A percentile compares a stretch with the other conserved stretches of the same genome.
Conservation (phyloP, 345 rosid genomes). For the Eucalyptus marginata region DNA sequence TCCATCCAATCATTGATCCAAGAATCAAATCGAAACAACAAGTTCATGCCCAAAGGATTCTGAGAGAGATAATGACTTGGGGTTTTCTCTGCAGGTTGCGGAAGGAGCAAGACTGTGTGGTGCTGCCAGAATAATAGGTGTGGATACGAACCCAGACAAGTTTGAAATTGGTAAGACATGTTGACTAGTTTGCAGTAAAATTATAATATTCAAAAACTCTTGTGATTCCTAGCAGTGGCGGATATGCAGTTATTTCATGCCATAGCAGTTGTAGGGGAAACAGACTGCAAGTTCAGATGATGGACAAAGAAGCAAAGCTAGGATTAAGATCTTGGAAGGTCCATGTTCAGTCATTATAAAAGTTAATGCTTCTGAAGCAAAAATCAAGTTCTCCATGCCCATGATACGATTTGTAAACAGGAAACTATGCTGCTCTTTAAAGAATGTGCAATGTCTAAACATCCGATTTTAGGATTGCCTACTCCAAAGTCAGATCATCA, state of each 20-base stretch:
- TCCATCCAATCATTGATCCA: not conserved
- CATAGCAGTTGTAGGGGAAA: not conserved
- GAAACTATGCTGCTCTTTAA: not conserved
- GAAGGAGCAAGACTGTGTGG: slow-evolving; percentile 79
- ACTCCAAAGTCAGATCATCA: not conserved
- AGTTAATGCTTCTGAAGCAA: not conserved
- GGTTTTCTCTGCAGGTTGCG: slow-evolving; percentile 40
- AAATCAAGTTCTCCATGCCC: not conserved
- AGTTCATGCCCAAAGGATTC: not conserved
- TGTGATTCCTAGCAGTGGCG: not conserved
- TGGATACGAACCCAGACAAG: slow-evolving; percentile 56
- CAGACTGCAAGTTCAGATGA: not conserved
- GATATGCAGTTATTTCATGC: not conserved
- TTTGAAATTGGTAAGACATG: slow-evolving; percentile 50
- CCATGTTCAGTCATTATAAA: not conserved
- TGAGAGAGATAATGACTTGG: not conserved
- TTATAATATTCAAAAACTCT: not conserved
- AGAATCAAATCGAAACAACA: not conserved
- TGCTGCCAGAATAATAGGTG: slow-evolving; percentile 69
- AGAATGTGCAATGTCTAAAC: not conserved
- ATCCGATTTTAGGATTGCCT: not conserved
- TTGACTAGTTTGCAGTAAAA: not conserved
- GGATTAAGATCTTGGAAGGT: not conserved
- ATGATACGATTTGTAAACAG: not conserved
- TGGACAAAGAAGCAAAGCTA: not conserved